These are phyloP conservation scores for Daldinia vernicosa DNA, from an alignment of 495 filamentous ascomycete species.

Conservation along the genomic window DNA sequence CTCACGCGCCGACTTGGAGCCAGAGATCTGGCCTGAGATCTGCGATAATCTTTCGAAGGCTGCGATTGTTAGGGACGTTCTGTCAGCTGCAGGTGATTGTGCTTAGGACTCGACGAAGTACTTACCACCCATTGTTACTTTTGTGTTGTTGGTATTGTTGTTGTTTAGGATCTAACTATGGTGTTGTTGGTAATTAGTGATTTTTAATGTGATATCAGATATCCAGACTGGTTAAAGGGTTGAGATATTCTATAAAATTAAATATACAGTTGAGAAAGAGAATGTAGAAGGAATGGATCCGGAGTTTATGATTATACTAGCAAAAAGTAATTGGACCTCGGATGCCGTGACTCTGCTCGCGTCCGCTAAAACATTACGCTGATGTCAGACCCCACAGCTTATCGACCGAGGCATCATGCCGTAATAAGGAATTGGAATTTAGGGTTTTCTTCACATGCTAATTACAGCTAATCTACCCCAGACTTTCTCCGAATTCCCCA, in stretches of 20 bases:
- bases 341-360: too few species aligned
- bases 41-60: slow-evolving; percentile 58
- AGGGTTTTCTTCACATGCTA: too few species aligned
- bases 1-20: slow-evolving; percentile 53
- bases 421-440: too few species aligned
- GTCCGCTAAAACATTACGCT: too few species aligned
- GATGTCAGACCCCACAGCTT: too few species aligned
- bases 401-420: too few species aligned
- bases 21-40: slow-evolving; percentile 58
- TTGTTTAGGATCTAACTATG: slow-evolving; percentile 4
- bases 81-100: slow-evolving; percentile 24
- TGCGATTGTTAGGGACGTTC: slow-evolving; percentile 31
- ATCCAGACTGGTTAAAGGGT: neutral
- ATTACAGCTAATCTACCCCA: too few species aligned
- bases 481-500: too few species aligned
- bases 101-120: neutral
- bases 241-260: slow-evolving; percentile 2
- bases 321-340: slow-evolving; percentile 33
- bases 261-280: slow-evolving; percentile 8
- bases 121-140: slow-evolving; percentile 47
- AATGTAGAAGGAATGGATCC: slow-evolving; percentile 9
- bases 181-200: neutral
- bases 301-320: slow-evolving; percentile 23
- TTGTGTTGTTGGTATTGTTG: neutral
- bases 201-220: neutral